These are phyloP conservation scores for Aspergillus pseudoterreus DNA, from an alignment of 2,329 filamentous ascomycete genomes.

Conservation along the genomic window DNA sequence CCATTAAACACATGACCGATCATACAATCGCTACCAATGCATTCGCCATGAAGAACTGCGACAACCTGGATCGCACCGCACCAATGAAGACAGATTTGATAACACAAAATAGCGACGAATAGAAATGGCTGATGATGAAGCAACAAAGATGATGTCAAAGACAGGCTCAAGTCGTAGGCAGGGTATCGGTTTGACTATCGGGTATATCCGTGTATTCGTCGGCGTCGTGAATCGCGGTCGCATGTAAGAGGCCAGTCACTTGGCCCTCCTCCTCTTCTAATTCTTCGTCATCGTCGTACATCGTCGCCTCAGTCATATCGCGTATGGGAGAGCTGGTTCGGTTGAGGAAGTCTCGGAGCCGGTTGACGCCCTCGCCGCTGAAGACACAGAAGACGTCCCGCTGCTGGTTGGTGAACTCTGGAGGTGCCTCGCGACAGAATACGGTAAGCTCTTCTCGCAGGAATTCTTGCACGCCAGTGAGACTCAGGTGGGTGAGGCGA, in stretches of 20 bases:
- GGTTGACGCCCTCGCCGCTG: conserved; percentile 76
- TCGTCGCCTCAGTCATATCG: conserved; percentile 37
- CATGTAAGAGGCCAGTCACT: conserved; percentile 40
- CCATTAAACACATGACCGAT: background rate
- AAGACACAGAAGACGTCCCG: conserved; percentile 97
- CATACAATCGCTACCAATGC: conserved; percentile 26
- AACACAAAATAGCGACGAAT: conserved; percentile 8
- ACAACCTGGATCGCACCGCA: conserved; percentile 17
- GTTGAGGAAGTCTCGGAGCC: conserved; percentile 76
- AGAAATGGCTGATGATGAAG: background rate
- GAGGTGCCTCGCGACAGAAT: conserved; percentile 82
- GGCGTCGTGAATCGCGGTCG: conserved; percentile 37
- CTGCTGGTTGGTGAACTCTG: conserved; percentile 92
- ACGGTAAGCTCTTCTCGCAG: conserved; percentile 76
- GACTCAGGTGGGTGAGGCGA: conserved; percentile 85
- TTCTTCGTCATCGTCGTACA: conserved; percentile 44
- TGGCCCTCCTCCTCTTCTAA: conserved; percentile 41
- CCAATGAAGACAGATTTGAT: conserved; percentile 5
- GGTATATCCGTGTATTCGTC: conserved; percentile 39
- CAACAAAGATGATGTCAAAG: conserved; percentile 1
- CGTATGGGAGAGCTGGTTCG: conserved; percentile 30
- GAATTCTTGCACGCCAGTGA: conserved; percentile 92
- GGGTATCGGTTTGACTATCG: conserved; percentile 34
- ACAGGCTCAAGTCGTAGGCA: conserved; percentile 18
- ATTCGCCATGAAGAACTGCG: conserved; percentile 21